Base-by-base conservation (phyloP, 208 protist species). In the Crithidia sp. region DNA sequence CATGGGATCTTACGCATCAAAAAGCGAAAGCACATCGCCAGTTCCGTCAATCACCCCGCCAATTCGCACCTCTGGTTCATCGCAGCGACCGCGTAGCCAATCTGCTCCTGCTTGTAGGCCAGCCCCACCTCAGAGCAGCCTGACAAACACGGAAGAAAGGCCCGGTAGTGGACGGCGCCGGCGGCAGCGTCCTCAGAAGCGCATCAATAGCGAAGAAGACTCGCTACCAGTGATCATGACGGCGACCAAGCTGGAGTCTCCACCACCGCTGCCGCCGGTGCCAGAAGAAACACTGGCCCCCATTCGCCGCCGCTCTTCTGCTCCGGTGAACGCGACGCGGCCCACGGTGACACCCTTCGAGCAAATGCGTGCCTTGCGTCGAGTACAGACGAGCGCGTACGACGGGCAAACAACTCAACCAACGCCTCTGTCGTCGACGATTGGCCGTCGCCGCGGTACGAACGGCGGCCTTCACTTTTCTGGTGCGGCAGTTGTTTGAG, bases 381-480 rank as follows among this genome's bases (percentile, higher is more conserved):
- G 66, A 5, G 37, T 53, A 7, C 66, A 71, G 17, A 71, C 54
- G 44, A 72, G 56, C 10, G 45, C n/a, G 10, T 45, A 36, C 16
- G 16, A 17, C 40, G 12, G 17, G 17, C 57, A 54, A 47, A 16
- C 4, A 17, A 14, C 44, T 52, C 67, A 62, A 28, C 14, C 45
- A 39, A 10, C 56, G 2, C 13, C 37, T 39, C 59, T 53, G 13
- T 49, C 54, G 43, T 49, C 67, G 1, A 64, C 17, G 45, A 72
- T 72, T 44, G 67, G 67, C 28, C 67, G 67, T 45, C 54, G 67
- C 19, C 67, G 67, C 9, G 67, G 56, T 14, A 64, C 45, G 8
- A 52, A 12, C 10, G 36, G 45, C 19, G 67, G 67, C 9, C 57
- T 73, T 41, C 3, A 17, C 1, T 73, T 73, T 16, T 73, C 57